Evolutionary conservation across 2,329 filamentous ascomycete genomes (phyloP).

Genomic region (Xylaria polymorpha): DNA sequence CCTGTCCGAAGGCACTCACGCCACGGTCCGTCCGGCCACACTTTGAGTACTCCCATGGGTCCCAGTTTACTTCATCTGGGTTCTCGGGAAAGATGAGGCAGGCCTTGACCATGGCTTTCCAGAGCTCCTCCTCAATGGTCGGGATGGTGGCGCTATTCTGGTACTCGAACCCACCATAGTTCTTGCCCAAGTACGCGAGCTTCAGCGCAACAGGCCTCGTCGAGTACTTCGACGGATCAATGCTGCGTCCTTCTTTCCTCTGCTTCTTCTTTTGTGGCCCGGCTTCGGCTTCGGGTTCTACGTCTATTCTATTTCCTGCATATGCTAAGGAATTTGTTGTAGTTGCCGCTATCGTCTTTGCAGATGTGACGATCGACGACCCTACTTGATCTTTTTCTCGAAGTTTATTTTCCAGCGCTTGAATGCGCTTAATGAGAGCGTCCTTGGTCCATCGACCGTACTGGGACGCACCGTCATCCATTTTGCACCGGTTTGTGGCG

Average conservation of each 20-base stretch:
- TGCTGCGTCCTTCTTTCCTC: constrained; percentile 60
- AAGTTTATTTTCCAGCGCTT: constrained; percentile 71
- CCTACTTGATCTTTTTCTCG: constrained; percentile 28
- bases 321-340: neutral
- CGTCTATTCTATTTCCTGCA: constrained; percentile 41
- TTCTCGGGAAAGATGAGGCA: constrained; percentile 81
- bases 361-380: constrained; percentile 7
- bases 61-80: constrained; percentile 76
- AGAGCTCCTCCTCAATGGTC: constrained; percentile 92
- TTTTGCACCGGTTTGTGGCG: constrained; percentile 34
- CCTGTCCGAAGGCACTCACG: constrained; percentile 97
- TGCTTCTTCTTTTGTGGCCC: constrained; percentile 54
- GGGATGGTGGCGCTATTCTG: constrained; percentile 77
- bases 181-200: constrained; percentile 90
- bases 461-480: constrained; percentile 49
- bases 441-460: constrained; percentile 77
- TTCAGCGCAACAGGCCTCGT: constrained; percentile 91
- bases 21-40: constrained; percentile 93
- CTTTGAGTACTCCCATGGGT: constrained; percentile 90
- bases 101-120: constrained; percentile 87
- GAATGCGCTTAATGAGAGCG: constrained; percentile 75
- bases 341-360: constrained; percentile 9
- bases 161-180: constrained; percentile 94
- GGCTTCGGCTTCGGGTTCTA: constrained; percentile 56
- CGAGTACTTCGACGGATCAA: constrained; percentile 84